Conservation (phyloP, 2,329 filamentous ascomycete genomes). For the Elsinoe batatas region DNA sequence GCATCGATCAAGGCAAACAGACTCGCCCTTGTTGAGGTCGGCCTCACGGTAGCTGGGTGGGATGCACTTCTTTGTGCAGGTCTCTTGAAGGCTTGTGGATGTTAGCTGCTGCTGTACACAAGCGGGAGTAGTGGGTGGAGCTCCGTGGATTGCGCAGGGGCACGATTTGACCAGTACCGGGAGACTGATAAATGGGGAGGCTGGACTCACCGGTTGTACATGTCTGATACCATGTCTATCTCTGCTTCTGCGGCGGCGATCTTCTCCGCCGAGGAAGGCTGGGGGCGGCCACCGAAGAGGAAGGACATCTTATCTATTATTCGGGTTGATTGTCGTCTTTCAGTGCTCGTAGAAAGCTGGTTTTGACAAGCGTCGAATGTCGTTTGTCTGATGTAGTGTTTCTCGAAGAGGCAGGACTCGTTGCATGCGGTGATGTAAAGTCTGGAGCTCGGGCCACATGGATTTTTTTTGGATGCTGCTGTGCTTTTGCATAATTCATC, state of each 20-base stretch:
- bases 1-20: constrained; percentile 95
- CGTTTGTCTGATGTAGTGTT: background rate
- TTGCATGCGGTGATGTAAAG: background rate
- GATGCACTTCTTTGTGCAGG: constrained; percentile 90
- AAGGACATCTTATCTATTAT: constrained; percentile 50
- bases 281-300: constrained; percentile 62
- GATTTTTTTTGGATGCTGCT: constrained; percentile 12
- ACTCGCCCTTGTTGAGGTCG: constrained; percentile 98
- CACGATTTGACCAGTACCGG: background rate
- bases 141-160: background rate
- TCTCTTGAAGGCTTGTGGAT: constrained; percentile 54
- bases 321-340: background rate
- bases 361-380: background rate
- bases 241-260: constrained; percentile 93
- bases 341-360: background rate
- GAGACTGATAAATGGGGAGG: background rate
- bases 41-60: constrained; percentile 86
- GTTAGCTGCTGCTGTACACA: background rate
- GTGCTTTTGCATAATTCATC: background rate
- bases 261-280: constrained; percentile 93
- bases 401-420: background rate
- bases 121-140: no score
- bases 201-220: constrained; percentile 75
- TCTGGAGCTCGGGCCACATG: constrained; percentile 17
- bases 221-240: constrained; percentile 94